Evolutionary conservation across 805 yeast species (phyloP), one percentile per base, ranked within the genome.

Genomic region (Myxozyma nipponensis): DNA sequence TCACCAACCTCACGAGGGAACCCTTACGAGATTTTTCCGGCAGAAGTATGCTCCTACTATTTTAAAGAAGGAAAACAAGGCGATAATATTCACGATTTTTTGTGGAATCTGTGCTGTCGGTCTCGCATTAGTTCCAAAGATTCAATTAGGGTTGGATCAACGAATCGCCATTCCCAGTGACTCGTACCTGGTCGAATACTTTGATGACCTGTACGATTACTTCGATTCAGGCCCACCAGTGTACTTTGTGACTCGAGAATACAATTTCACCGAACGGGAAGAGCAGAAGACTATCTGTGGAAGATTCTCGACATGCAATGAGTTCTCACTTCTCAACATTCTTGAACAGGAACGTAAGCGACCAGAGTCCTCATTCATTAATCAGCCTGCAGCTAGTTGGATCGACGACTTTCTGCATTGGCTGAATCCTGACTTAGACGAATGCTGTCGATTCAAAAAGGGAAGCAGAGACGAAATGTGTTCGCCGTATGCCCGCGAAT

Each of bases 181-280:
- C 47, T 90, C 97, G 0, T 87, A 89, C 62, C 68, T 93, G 62
- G 81, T 89, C 35, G 77, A 79, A 46, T 93, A 91, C 66, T 91
- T 86, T 69, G 72, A 83, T 57, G 87, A 90, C 47, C 72, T 89
- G 2, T 85, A 83, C 63, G 67, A 74, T 1, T 85, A 82, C 63
- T 72, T 91, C 53, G 82, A 84, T 52, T 85, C 85, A 5, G 98
- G 98, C 0, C 96, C 98, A 0, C 98, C 98, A 0, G 76, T 86
- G 0, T 93, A 85, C 63, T 84, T 89, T 66, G 88, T 93, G 22
- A 80, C 86, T n/a, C 77, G 79, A 40, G 81, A 78, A 46, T 63
- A 80, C 42, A 83, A 86, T 60, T 73, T 85, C 4, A 86, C 91
- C 0, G 50, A 66, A 13, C 70, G 86, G 42, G 68, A 58, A 1